Percentiles rank a stretch among this genome's conserved stretches.
Evolutionary conservation across 2,329 filamentous ascomycete species (phyloP).

Genomic region (Penicillium janthinellum): DNA sequence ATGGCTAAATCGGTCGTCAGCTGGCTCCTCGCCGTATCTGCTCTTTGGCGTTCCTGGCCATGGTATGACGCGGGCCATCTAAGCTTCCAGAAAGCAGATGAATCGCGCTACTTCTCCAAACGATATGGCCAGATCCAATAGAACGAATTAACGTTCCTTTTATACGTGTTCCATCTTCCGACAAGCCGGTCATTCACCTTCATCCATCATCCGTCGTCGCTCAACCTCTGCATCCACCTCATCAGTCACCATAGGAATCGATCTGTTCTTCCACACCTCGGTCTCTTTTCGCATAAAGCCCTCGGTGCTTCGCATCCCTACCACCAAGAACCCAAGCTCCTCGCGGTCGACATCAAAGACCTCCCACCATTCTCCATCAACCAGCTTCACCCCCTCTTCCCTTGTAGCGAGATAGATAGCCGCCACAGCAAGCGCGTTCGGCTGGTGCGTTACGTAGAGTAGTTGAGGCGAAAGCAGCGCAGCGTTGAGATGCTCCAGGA

Average conservation of each 20-base stretch:
- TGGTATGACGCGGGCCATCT: not conserved
- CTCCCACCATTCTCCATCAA: constrained; percentile 92
- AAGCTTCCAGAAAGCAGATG: not conserved
- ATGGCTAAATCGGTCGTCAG: not conserved
- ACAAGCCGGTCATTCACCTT: constrained; percentile 40
- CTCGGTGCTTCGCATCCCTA: constrained; percentile 78
- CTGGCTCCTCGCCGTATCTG: not conserved
- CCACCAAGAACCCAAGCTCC: constrained; percentile 88
- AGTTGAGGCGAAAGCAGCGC: constrained; percentile 84
- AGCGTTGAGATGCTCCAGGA: constrained; percentile 80
- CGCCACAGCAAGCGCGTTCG: constrained; percentile 78
- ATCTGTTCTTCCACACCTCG: constrained; percentile 54
- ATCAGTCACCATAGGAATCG: constrained; percentile 61
- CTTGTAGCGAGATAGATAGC: constrained; percentile 87
- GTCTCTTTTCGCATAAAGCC: constrained; percentile 66
- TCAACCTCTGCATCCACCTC: constrained; percentile 63
- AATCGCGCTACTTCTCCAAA: not conserved
- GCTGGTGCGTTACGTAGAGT: constrained; percentile 90
- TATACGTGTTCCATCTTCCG: not conserved
- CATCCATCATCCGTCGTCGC: constrained; percentile 48
- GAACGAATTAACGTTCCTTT: not conserved
- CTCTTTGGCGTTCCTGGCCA: not conserved
- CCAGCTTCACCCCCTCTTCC: constrained; percentile 75
- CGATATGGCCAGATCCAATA: not conserved
- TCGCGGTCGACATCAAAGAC: constrained; percentile 95